Conservation (phyloP, 805 yeast species). For the Saccharomyces eubayanus region DNA sequence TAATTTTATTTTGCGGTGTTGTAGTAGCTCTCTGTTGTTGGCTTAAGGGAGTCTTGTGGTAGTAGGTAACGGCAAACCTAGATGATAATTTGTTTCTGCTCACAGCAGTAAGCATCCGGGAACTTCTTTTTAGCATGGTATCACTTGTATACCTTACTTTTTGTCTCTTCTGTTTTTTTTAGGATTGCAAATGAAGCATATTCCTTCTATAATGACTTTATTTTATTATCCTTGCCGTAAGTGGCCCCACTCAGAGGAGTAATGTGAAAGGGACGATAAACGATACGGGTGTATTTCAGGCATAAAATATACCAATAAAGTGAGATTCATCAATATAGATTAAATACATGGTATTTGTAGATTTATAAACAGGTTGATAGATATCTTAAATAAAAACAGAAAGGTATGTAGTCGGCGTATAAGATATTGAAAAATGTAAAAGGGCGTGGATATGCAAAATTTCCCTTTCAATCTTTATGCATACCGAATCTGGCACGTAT, state of each 20-base stretch:
- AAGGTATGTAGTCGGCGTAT: not conserved
- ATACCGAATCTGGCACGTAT: constrained; percentile 20
- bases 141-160: not conserved
- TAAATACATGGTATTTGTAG: not conserved
- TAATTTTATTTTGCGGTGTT: constrained; percentile 7
- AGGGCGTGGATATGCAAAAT: not conserved
- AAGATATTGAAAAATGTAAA: not conserved
- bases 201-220: not conserved
- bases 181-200: not conserved
- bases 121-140: not conserved
- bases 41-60: not conserved
- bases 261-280: not conserved
- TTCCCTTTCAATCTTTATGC: constrained; percentile 5
- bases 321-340: not conserved
- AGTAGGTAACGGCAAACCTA: not conserved
- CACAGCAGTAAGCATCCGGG: not conserved
- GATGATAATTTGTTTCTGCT: not conserved
- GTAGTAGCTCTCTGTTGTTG: not conserved
- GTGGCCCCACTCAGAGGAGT: not conserved
- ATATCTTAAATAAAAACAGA: not conserved
- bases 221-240: not conserved
- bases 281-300: not conserved
- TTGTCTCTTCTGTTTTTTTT: not conserved
- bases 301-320: not conserved
- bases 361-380: not conserved